These are phyloP conservation scores for Alternaria arbusti DNA, from an alignment of 2,329 filamentous ascomycete species.

Conservation along the genomic window DNA sequence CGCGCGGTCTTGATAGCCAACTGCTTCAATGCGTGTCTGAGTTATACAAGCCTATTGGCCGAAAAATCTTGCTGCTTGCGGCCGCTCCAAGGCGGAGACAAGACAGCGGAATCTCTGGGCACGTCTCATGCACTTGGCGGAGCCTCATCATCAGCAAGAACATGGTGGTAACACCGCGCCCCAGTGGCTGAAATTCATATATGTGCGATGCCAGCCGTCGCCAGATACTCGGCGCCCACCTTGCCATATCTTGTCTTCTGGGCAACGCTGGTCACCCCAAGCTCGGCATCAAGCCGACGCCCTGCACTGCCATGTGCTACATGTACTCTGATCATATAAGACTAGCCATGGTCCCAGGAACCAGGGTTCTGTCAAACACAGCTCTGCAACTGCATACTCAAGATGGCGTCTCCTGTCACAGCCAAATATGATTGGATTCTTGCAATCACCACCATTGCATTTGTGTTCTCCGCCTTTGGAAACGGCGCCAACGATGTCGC, in stretches of 20 bases:
- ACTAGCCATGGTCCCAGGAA: background rate
- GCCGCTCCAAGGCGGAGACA: conserved; percentile 7
- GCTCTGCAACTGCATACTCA: background rate
- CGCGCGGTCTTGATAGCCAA: background rate
- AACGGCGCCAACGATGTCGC: conserved; percentile 61
- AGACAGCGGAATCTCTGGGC: conserved; percentile 12
- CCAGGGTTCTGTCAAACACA: background rate
- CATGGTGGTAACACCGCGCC: background rate
- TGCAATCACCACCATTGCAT: conserved; percentile 49
- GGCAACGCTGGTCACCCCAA: conserved; percentile 1
- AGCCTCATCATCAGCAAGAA: background rate
- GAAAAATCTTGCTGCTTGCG: background rate
- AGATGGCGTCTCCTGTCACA: conserved; percentile 29
- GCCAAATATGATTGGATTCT: conserved; percentile 51
- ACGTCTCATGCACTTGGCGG: conserved; percentile 8
- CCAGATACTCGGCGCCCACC: background rate
- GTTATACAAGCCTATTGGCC: background rate
- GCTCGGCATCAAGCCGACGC: background rate
- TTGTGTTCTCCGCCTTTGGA: conserved; percentile 45
- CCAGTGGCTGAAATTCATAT: background rate
- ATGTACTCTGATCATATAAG: conserved; percentile 1
- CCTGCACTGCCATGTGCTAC: background rate
- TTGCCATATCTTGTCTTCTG: background rate
- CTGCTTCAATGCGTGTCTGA: background rate
- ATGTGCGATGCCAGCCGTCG: background rate